Base-by-base conservation (phyloP, 2,329 filamentous ascomycete species). In the Apiospora arundinis region DNA sequence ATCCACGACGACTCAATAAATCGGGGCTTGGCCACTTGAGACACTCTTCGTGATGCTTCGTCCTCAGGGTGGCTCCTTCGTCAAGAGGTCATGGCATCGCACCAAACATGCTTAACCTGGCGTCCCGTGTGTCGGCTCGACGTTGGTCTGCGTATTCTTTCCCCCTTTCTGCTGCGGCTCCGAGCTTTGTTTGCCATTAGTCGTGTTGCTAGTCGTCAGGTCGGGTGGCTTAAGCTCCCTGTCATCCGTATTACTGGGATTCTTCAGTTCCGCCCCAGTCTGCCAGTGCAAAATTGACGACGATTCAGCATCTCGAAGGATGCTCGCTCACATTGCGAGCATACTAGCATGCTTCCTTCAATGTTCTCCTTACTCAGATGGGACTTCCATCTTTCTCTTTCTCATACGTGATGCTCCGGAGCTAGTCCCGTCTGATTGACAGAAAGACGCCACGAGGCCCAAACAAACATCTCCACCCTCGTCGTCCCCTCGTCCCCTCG, bases 161-260 rank as follows among this genome's bases (percentile, higher is more conserved):
- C 52, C 28, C 21, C 21, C 16, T 21, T 52, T 23, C 49, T 52
- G 28, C 52, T 60, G 52, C 52, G 28, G 28, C 28, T 60, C 52
- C 23, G 49, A 28, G 49, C 4, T 52, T 52, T 52, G 49, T 28
- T 52, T 52, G 52, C n/a, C 48, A 25, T 23, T 28, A 16, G 49
- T 56, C 49, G 49, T 56, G 14, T 12, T 16, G 11, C 23, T 25
- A 28, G 49, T 56, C 49, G 49, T 63, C 56, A 63, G 56, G 52
- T 40, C n/a, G 32, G n/a, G 56, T 63, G 56, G 56, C 56, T 63
- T 21, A 63, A 40, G 56, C 56, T 63, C 56, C 56, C 32, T 63
- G 32, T 40, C 32, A 63, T 63, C 56, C 56, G 56, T 63, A 63
- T 63, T 40, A 63, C 56, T 63, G 56, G 56, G 56, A 63, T 63